Conservation (phyloP, 2,329 filamentous ascomycete genomes). For the Sporothrix pallida region DNA sequence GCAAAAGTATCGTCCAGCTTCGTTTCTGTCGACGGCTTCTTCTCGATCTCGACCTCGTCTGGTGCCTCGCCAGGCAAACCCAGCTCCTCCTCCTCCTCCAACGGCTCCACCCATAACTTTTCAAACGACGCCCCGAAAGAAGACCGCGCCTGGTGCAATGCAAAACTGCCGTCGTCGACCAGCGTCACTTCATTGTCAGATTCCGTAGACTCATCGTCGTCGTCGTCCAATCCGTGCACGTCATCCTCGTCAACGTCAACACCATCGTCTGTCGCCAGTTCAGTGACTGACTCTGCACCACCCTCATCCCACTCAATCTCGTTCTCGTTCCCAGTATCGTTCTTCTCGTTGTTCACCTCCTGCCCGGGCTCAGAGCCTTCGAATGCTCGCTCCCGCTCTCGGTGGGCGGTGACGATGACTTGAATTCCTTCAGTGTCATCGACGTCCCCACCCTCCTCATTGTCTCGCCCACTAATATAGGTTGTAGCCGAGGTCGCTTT, state of each 20-base stretch:
- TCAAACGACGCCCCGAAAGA: not conserved
- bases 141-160: not conserved
- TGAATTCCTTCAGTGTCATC: not conserved
- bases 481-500: constrained; percentile 43
- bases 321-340: not conserved
- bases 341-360: not conserved
- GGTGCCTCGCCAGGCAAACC: not conserved
- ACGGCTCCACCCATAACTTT: not conserved
- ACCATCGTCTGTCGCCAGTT: not conserved
- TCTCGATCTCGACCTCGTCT: not conserved
- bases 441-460: not conserved
- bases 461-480: constrained; percentile 38
- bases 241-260: not conserved
- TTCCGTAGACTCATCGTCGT: constrained; percentile 8
- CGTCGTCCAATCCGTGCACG: not conserved
- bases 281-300: not conserved
- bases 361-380: constrained; percentile 20
- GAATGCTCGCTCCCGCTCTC: not conserved
- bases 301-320: not conserved
- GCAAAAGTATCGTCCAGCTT: not conserved
- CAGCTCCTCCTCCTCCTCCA: not conserved
- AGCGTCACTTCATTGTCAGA: not conserved
- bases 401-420: not conserved
- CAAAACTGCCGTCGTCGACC: constrained; percentile 20
- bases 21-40: not conserved